Conservation (phyloP, 2,329 filamentous ascomycete species). For the Fusarium mexicanum region DNA sequence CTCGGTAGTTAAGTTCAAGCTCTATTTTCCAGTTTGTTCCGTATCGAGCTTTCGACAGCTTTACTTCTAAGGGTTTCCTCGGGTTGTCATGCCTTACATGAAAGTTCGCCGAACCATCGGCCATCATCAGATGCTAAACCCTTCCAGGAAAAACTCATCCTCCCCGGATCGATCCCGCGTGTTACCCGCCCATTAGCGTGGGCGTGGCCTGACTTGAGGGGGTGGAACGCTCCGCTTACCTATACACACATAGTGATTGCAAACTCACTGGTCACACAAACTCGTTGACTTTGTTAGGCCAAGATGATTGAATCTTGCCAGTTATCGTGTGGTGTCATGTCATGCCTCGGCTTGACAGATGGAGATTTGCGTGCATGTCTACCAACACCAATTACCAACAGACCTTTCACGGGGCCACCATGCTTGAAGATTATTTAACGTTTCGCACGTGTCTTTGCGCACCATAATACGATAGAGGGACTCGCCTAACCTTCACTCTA, state of each 20-base stretch:
- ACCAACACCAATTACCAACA: neutral
- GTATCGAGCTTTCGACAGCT: neutral
- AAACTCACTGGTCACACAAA: neutral
- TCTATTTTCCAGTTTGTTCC: neutral
- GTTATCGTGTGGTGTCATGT: neutral
- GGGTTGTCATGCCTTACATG: neutral
- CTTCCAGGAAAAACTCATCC: conserved; percentile 25
- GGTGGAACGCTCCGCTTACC: neutral
- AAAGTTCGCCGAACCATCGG: conserved; percentile 24
- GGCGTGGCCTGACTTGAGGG: neutral
- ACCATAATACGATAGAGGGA: neutral
- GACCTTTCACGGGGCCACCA: neutral
- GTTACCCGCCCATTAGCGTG: conserved; percentile 41
- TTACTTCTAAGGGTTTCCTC: neutral
- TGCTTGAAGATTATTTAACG: conserved; percentile 23
- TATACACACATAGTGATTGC: neutral
- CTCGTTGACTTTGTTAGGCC: neutral
- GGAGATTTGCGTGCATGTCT: neutral
- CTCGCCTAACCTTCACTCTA: conserved; percentile 1
- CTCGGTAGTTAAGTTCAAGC: conserved; percentile 2
- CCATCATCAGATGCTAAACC: conserved; percentile 28
- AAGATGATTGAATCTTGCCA: neutral
- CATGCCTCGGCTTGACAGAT: conserved; percentile 16
- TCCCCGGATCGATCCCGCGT: conserved; percentile 36
- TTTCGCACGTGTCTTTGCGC: conserved; percentile 35